Evolutionary conservation across 1,284 basidiomycete genomes (phyloP), one percentile per base, ranked within the genome.

Genomic region (Papiliotrema fonsecae): DNA sequence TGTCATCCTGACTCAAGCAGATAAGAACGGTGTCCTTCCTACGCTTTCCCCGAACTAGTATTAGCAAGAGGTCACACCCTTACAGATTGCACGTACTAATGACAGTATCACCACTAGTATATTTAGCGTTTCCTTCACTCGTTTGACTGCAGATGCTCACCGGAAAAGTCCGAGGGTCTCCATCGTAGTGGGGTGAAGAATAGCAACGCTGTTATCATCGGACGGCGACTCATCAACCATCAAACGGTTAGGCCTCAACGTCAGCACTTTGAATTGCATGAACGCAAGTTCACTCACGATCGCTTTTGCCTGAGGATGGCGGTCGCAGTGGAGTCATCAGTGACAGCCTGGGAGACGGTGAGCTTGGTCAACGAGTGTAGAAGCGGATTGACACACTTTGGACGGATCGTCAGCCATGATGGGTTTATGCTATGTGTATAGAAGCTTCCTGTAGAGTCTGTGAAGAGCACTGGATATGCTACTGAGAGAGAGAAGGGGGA

Each of bases 121-220:
- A 30, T 11, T n/a, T 24, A 38, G 35, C 7, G 18, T 19, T 42
- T 4, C 13, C 24, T 31, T 57, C 41, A 55, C 50, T 44, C 11
- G 31, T 30, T 25, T 39, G 19, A 26, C 26, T 47, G n/a, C 31
- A 36, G 25, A 13, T 72, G 77, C 55, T 65, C n/a, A 91, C 88
- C 88, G 84, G 82, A 98, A 99, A 45, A 99, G 82, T 51, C 85
- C 84, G 41, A 99, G 83, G 19, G 81, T 77, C 75, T 98, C 96
- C 94, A 98, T 97, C 42, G 96, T 98, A 34, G 85, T 86, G 45
- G 94, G 91, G 77, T 94, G 90, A 38, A 98, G 79, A 35, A 89
- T 93, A 42, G 92, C 93, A 58, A 97, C 93, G 83, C 71, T 74
- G 60, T 70, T 97, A 69, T 97, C 92, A 73, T 97, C 92, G 28